A percentile compares a stretch with the other conserved stretches of the same genome.
Evolutionary conservation across 2,329 filamentous ascomycete genomes (phyloP).

Genomic region (Penicillium sp.): DNA sequence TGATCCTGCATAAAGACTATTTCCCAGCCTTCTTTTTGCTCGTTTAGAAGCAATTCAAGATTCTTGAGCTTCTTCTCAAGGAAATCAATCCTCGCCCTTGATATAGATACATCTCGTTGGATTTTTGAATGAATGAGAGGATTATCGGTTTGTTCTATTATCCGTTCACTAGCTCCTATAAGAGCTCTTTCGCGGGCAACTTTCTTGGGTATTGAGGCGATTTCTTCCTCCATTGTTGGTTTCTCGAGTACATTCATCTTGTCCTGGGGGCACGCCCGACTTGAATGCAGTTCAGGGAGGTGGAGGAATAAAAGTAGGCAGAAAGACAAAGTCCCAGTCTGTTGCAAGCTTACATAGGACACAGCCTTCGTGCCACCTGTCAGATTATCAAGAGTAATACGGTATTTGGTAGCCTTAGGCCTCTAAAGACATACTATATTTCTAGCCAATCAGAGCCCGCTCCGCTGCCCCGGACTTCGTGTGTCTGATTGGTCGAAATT

Average conservation of each 20-base stretch:
- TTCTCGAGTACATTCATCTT: background rate
- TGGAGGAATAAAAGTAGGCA: no score
- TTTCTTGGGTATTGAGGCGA: background rate
- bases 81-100: background rate
- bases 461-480: background rate
- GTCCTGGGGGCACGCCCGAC: no score
- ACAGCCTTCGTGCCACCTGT: no score
- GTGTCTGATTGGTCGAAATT: background rate
- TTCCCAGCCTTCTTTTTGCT: constrained; percentile 5
- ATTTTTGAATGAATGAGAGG: background rate
- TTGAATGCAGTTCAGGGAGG: no score
- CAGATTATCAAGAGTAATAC: no score
- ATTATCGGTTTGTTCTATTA: background rate
- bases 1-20: constrained; percentile 3
- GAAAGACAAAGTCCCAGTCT: no score
- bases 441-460: background rate
- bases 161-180: background rate
- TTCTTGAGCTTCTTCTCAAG: background rate
- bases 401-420: no score
- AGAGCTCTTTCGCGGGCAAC: background rate
- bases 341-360: no score
- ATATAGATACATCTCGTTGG: background rate
- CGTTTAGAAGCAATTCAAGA: constrained; percentile 3
- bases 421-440: background rate
- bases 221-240: background rate